Base-by-base conservation (phyloP, 345 rosid species). In the Ceriops tagal region DNA sequence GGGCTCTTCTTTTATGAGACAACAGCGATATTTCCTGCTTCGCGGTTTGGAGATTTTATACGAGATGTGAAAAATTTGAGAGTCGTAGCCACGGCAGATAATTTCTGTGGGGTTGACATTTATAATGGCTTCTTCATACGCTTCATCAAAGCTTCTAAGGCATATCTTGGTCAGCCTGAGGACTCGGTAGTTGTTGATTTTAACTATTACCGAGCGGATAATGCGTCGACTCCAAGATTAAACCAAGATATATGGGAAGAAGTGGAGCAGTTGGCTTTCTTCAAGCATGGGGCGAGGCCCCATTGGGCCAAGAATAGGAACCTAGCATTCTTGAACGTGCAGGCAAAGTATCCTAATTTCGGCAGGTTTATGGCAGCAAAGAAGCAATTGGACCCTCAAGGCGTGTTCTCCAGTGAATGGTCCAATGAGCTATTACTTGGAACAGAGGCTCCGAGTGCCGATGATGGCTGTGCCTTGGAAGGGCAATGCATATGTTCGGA, bases 281-380 rank as follows among this genome's bases (percentile, higher is more conserved):
- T 87, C 68, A 88, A 88, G 66, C 39, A 91, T 24, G 87, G 83
- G n/a, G 97, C 97, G 0, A 88, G 71, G 70, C 95, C 98, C 0
- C 98, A 93, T 65, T 93, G 96, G 96, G 92, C 84, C 8, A 93
- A 93, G 78, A 93, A 91, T 47, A 83, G 90, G 77, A 89, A 88
- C 68, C 20, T 81, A 46, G 92, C 88, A 11, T 91, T 93, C 84
- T 51, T 72, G 20, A 83, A 83, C 8, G 92, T 87, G 62, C 81
- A 81, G 72, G 58, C n/a, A 20, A 93, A 88, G 84, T 87, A 80
- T 62, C 82, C 79, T 0, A 73, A 76, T 53, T 78, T 84, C 4
- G 53, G 43, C 20, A 87, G 73, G 68, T 93, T 89, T 49, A 0
- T 88, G 57, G 74, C 62, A 61, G 90, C 81, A 28, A 93, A 85